Percentiles rank a stretch among this genome's conserved stretches.
Evolutionary conservation across 371 early-diverging fungal genomes (phyloP).

Genomic region (Apophysomyces elegans): DNA sequence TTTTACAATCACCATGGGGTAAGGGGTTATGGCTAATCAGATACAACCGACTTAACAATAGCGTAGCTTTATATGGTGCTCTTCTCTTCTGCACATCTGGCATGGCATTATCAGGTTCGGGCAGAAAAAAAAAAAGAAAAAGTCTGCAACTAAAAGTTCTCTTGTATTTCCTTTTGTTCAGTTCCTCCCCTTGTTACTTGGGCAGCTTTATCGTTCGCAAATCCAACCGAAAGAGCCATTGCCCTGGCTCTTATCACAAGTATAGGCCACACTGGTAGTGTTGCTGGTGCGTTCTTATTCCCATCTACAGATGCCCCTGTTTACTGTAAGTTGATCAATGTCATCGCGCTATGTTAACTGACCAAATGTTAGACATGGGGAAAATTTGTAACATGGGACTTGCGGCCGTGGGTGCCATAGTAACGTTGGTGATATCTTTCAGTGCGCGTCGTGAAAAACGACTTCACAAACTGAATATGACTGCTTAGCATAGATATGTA

Average conservation of each 20-base stretch:
- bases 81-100: constrained; percentile 21
- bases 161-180: neutral
- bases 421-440: neutral
- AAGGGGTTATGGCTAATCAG: neutral
- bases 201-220: constrained; percentile 28
- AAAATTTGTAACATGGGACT: neutral
- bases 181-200: constrained; percentile 33
- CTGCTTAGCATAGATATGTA: neutral
- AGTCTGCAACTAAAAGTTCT: neutral
- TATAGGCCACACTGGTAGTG: constrained; percentile 31
- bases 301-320: constrained; percentile 28
- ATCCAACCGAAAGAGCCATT: constrained; percentile 33
- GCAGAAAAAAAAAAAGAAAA: constrained; percentile 32
- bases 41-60: neutral
- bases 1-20: constrained; percentile 33
- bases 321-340: neutral
- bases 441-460: neutral
- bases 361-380: neutral
- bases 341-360: neutral
- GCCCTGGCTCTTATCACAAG: constrained; percentile 30
- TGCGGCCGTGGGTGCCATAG: neutral
- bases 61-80: constrained; percentile 25
- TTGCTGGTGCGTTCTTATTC: constrained; percentile 37
- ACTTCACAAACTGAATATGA: neutral
- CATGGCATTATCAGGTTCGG: constrained; percentile 23